Percentiles rank a stretch among this genome's conserved stretches.
Conservation (phyloP, 306 rosid species). For the Gillenia trifoliata region DNA sequence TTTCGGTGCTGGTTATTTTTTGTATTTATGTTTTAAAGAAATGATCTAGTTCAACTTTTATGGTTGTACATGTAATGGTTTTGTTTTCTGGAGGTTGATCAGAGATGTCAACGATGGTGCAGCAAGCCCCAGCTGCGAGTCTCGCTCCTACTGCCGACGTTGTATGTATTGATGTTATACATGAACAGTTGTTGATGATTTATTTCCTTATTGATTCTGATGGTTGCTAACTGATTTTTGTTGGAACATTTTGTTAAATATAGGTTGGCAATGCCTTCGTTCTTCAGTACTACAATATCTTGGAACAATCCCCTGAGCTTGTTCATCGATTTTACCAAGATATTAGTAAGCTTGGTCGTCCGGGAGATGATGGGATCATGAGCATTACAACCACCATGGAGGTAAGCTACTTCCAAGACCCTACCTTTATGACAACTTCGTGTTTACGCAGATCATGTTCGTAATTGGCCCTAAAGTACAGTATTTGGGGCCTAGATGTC, state of each 20-base stretch:
- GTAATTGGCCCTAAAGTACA: not conserved
- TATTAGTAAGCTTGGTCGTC: constrained; percentile 74
- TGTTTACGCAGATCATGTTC: not conserved
- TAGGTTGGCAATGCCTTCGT: constrained; percentile 94
- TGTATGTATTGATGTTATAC: constrained; percentile 37
- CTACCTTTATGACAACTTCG: not conserved
- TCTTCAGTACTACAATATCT: constrained; percentile 74
- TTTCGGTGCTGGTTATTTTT: not conserved
- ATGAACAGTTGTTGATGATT: not conserved
- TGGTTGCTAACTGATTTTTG: constrained; percentile 10
- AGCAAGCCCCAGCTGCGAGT: constrained; percentile 31
- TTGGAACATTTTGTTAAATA: not conserved
- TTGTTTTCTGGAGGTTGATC: constrained; percentile 21
- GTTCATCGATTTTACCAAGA: constrained; percentile 88
- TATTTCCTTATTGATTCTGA: not conserved
- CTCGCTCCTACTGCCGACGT: constrained; percentile 50
- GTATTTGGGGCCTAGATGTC: not conserved
- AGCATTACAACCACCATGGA: constrained; percentile 64
- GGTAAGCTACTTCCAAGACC: constrained; percentile 37
- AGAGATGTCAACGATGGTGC: constrained; percentile 59
- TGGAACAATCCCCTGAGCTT: constrained; percentile 71
- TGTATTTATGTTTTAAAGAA: not conserved
- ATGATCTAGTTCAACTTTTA: not conserved
- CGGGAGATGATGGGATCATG: constrained; percentile 57
- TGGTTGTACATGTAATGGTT: constrained; percentile 3